Conservation (phyloP, 2,329 filamentous ascomycete genomes). For the Oidium heveae region DNA sequence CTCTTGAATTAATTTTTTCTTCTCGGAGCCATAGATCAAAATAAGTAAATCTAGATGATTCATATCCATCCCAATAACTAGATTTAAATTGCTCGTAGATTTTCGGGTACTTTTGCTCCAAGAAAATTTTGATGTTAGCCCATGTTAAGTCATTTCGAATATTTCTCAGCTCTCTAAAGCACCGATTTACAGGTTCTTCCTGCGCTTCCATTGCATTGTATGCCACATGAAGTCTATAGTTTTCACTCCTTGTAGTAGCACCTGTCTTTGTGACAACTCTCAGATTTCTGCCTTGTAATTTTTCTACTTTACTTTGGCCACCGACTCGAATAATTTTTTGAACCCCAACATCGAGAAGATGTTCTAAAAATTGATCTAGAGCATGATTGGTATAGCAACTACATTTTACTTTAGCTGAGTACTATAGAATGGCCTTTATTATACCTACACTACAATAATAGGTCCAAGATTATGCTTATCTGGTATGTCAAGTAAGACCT, state of each 20-base stretch:
- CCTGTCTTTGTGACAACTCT: constrained; percentile 5
- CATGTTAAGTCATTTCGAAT: constrained; percentile 3
- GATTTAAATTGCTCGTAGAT: constrained; percentile 6
- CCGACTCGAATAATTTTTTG: constrained; percentile 9
- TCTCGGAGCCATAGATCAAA: constrained; percentile 5
- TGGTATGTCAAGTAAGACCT: background rate
- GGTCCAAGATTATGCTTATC: background rate
- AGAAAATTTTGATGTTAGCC: constrained; percentile 2
- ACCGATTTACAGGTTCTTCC: constrained; percentile 1
- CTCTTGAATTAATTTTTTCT: background rate
- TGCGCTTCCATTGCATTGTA: constrained; percentile 3
- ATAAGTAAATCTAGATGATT: constrained; percentile 4
- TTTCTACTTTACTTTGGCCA: constrained; percentile 8
- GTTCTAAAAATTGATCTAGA: constrained; percentile 13
- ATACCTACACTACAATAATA: constrained; percentile 1
- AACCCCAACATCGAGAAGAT: constrained; percentile 9
- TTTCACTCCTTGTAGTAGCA: constrained; percentile 4
- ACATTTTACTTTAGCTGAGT: constrained; percentile 12
- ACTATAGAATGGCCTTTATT: background rate
- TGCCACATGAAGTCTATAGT: constrained; percentile 2
- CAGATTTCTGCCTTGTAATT: constrained; percentile 8
- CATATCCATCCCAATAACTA: constrained; percentile 6
- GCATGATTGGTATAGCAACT: constrained; percentile 14
- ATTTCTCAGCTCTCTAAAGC: constrained; percentile 2
- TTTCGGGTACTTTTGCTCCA: constrained; percentile 3